Evolutionary conservation across 2,329 filamentous ascomycete genomes (phyloP).

Genomic region (Aspergillus vadensis): DNA sequence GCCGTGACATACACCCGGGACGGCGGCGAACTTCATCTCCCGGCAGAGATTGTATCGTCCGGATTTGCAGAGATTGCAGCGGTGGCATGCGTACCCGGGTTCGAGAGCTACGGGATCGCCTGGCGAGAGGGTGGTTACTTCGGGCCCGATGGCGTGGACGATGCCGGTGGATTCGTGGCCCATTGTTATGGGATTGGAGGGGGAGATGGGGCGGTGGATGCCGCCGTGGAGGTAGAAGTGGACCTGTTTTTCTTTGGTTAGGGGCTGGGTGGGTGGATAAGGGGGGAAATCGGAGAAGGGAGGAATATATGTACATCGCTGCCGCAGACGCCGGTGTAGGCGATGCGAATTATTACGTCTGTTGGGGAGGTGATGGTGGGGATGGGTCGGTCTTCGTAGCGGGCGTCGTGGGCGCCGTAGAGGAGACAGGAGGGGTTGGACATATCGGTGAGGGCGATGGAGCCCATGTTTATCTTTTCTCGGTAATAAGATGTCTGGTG

Average conservation of each 20-base stretch:
- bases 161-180: slow-evolving; percentile 40
- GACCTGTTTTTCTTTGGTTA: slow-evolving; percentile 24
- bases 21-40: slow-evolving; percentile 45
- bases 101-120: slow-evolving; percentile 42
- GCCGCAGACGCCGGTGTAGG: slow-evolving; percentile 48
- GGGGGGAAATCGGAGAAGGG: not conserved
- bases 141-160: slow-evolving; percentile 29
- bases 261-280: not conserved
- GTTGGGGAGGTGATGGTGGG: slow-evolving; percentile 38
- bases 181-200: slow-evolving; percentile 31
- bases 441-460: slow-evolving; percentile 33
- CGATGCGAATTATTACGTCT: slow-evolving; percentile 48
- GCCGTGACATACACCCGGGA: slow-evolving; percentile 41
- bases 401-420: slow-evolving; percentile 41
- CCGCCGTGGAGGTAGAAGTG: slow-evolving; percentile 46
- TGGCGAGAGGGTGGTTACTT: slow-evolving; percentile 24
- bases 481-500: not conserved
- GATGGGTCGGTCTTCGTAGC: slow-evolving; percentile 41
- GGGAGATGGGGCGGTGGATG: slow-evolving; percentile 32
- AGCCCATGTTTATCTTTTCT: slow-evolving; percentile 48
- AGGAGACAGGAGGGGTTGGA: slow-evolving; percentile 47
- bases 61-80: slow-evolving; percentile 39
- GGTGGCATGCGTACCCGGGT: slow-evolving; percentile 38
- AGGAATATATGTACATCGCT: slow-evolving; percentile 33
- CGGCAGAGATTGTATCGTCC: slow-evolving; percentile 48